Evolutionary conservation across 208 protist species (phyloP).

Genomic region (Leishmania arabica): DNA sequence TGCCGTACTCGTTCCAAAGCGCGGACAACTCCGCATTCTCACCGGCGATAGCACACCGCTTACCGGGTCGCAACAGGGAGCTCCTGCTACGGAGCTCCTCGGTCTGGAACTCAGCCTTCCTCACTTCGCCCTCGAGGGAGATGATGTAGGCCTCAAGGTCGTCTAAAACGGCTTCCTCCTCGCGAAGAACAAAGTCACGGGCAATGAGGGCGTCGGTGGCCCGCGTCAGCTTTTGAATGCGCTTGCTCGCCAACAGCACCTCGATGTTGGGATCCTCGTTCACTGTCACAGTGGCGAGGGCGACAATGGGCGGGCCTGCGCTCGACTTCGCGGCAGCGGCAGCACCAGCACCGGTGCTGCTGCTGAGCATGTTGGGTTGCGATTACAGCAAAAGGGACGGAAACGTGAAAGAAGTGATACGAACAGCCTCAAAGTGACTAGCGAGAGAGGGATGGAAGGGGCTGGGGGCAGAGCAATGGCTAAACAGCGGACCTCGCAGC

Average conservation of each 20-base stretch:
- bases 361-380: not conserved
- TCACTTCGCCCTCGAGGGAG: slow-evolving; percentile 38
- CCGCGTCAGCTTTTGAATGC: slow-evolving; percentile 51
- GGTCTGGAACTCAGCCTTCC: slow-evolving; percentile 20
- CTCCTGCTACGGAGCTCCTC: slow-evolving; percentile 22
- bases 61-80: slow-evolving; percentile 30
- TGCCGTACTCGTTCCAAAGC: slow-evolving; percentile 28
- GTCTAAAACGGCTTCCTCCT: slow-evolving; percentile 52
- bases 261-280: slow-evolving; percentile 32
- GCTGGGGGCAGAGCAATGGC: not conserved
- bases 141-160: slow-evolving; percentile 37
- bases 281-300: not conserved
- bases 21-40: slow-evolving; percentile 20
- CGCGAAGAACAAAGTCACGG: slow-evolving; percentile 41
- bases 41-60: slow-evolving; percentile 11
- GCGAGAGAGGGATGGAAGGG: not conserved
- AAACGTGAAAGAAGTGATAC: not conserved
- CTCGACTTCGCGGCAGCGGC: not conserved
- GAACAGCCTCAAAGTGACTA: not conserved
- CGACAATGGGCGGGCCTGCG: not conserved
- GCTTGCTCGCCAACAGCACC: slow-evolving; percentile 31
- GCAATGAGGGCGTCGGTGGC: slow-evolving; percentile 64
- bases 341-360: too few species aligned
- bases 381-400: not conserved
- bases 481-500: not conserved